Conservation (phyloP, 805 yeast species). For the Tetrapisispora arboricola region DNA sequence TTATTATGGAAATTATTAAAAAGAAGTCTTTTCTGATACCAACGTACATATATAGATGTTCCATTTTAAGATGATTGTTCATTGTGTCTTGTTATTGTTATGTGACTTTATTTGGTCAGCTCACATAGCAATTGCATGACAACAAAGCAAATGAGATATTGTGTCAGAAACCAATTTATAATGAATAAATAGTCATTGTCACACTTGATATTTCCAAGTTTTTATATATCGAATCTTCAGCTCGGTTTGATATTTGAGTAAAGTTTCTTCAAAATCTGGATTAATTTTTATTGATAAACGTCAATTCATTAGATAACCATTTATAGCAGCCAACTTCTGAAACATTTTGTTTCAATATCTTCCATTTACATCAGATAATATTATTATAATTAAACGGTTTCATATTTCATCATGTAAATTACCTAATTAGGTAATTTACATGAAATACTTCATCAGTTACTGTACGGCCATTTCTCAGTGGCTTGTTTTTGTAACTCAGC, state of each 20-base stretch:
- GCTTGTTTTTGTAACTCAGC: too few relatives aligned
- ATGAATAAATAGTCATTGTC: too few relatives aligned
- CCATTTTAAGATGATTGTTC: not conserved
- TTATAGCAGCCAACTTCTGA: not conserved
- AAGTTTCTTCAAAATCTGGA: not conserved
- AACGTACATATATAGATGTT: slow-evolving; percentile 18
- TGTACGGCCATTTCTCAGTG: not conserved
- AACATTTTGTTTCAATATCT: too few relatives aligned
- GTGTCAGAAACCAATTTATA: too few relatives aligned
- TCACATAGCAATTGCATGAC: too few relatives aligned
- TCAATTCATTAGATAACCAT: too few relatives aligned
- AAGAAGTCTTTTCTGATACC: slow-evolving; percentile 16
- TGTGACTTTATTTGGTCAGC: too few relatives aligned
- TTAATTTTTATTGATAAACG: too few relatives aligned
- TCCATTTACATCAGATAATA: not conserved
- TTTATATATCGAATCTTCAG: not conserved
- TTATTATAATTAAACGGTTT: not conserved
- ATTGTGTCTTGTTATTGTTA: too few relatives aligned
- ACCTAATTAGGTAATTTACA: slow-evolving; percentile 10
- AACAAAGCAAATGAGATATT: too few relatives aligned
- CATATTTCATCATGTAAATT: slow-evolving; percentile 7
- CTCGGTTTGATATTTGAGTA: too few relatives aligned
- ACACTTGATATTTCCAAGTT: not conserved
- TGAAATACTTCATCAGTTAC: not conserved
- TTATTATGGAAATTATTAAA: slow-evolving; percentile 21